A percentile compares a stretch with the other conserved stretches of the same genome.
These are phyloP conservation scores for Suillus subalutaceus DNA, from an alignment of 768 basidiomycete species.

Conservation along the genomic window DNA sequence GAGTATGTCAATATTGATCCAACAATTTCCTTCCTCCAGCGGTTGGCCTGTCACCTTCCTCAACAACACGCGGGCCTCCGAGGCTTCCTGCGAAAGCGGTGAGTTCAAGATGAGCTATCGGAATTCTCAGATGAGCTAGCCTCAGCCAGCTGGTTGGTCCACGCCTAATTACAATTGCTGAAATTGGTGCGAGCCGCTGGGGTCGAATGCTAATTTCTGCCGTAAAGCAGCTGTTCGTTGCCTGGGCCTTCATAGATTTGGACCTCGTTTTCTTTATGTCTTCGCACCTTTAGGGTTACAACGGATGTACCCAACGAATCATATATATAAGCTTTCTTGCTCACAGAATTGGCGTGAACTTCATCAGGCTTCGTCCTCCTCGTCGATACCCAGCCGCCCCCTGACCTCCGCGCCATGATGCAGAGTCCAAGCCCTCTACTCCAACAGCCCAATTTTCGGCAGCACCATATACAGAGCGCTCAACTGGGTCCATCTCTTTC, in stretches of 20 bases:
- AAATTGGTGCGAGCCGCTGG: slow-evolving; percentile 22
- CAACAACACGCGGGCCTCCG: slow-evolving; percentile 19
- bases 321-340: slow-evolving; percentile 25
- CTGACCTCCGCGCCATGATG: slow-evolving; percentile 10
- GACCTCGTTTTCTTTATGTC: slow-evolving; percentile 21
- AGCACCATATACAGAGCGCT: slow-evolving; percentile 18
- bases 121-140: slow-evolving; percentile 11
- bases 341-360: slow-evolving; percentile 12
- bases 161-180: slow-evolving; percentile 1
- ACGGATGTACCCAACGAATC: slow-evolving; percentile 11
- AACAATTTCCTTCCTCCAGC: slow-evolving; percentile 8
- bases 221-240: slow-evolving; percentile 15
- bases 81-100: slow-evolving; percentile 19
- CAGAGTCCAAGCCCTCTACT: slow-evolving; percentile 14
- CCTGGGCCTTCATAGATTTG: slow-evolving; percentile 22
- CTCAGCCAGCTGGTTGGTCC: slow-evolving; percentile 6
- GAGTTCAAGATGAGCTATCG: slow-evolving; percentile 19
- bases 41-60: slow-evolving; percentile 5
- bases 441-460: slow-evolving; percentile 20
- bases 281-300: slow-evolving; percentile 19
- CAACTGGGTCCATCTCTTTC: slow-evolving; percentile 17
- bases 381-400: slow-evolving; percentile 9
- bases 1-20: slow-evolving; percentile 26
- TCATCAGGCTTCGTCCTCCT: slow-evolving; percentile 12
- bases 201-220: slow-evolving; percentile 29